These are phyloP conservation scores for Geotrichum bryndzae DNA, from an alignment of 1,139 yeast species.

Conservation along the genomic window DNA sequence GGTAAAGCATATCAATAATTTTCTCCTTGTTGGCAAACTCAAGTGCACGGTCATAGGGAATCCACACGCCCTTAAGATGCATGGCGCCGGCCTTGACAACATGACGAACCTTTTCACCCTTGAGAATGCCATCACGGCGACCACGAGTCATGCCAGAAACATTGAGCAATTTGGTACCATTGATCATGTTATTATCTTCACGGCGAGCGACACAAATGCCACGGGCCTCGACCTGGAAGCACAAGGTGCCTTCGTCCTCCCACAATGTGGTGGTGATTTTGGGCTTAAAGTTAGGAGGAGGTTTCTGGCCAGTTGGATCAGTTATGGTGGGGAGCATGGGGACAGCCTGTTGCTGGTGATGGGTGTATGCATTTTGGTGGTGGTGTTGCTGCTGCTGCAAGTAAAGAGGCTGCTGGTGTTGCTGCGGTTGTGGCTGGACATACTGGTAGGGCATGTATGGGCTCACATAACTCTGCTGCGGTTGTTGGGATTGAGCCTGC, in stretches of 20 bases:
- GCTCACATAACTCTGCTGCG: neutral
- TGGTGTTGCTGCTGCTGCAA: conserved; percentile 21
- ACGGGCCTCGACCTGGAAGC: conserved; percentile 93
- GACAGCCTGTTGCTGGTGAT: conserved; percentile 15
- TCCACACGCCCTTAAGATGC: conserved; percentile 98
- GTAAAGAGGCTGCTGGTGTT: conserved; percentile 12
- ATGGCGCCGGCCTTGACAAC: conserved; percentile 95
- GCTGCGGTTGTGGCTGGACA: conserved; percentile 17
- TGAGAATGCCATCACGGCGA: conserved; percentile 85
- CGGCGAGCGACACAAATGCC: conserved; percentile 87
- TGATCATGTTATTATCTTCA: conserved; percentile 88
- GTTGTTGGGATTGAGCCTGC: conserved; percentile 11
- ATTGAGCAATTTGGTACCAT: conserved; percentile 86
- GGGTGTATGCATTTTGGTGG: neutral
- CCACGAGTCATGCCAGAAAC: conserved; percentile 97
- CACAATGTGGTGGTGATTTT: conserved; percentile 92
- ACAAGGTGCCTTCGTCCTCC: conserved; percentile 93
- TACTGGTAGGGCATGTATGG: conserved; percentile 17
- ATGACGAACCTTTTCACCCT: conserved; percentile 80
- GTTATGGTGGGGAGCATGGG: conserved; percentile 29
- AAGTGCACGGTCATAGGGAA: conserved; percentile 88
- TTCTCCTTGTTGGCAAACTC: conserved; percentile 89
- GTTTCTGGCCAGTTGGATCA: conserved; percentile 51
- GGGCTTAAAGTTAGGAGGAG: conserved; percentile 64
- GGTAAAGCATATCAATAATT: conserved; percentile 78